A percentile compares a stretch with the other conserved stretches of the same genome.
Evolutionary conservation across 352 stramenopile genomes (phyloP).

Genomic region (Globisporangium megalacanthum): DNA sequence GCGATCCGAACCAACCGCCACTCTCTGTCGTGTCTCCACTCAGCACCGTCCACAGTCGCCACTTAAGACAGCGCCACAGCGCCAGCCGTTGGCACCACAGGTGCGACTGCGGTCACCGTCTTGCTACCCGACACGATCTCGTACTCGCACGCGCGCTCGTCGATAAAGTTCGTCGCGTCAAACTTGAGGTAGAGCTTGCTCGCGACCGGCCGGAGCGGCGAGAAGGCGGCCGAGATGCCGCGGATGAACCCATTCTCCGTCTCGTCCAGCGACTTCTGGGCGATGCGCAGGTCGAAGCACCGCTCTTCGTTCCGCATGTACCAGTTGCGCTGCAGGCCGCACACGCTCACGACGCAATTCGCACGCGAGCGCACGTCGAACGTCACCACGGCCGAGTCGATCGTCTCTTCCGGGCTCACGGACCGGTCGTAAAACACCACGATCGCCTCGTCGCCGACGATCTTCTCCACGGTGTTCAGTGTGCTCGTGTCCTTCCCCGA

Average conservation of each 20-base stretch:
- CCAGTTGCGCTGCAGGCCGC: conserved; percentile 54
- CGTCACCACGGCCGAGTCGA: conserved; percentile 56
- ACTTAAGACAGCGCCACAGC: conserved; percentile 5
- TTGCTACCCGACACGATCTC: conserved; percentile 64
- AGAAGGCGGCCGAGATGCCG: conserved; percentile 66
- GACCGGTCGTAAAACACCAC: conserved; percentile 63
- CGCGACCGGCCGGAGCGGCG: conserved; percentile 36
- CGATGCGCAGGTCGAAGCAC: conserved; percentile 71
- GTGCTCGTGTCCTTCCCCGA: conserved; percentile 17
- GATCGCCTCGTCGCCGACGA: conserved; percentile 57
- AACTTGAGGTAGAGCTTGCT: conserved; percentile 77
- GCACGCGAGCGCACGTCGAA: conserved; percentile 61
- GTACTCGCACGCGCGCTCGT: conserved; percentile 60
- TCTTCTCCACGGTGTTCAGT: conserved; percentile 41
- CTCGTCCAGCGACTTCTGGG: conserved; percentile 47
- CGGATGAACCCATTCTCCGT: conserved; percentile 56
- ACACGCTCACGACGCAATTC: conserved; percentile 77
- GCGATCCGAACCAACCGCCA: too few species aligned
- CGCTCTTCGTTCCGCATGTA: conserved; percentile 54
- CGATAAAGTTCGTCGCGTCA: conserved; percentile 70
- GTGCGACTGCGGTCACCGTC: conserved; percentile 22
- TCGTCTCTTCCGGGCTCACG: conserved; percentile 20
- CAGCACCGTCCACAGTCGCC: too few species aligned
- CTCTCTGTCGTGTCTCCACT: too few species aligned
- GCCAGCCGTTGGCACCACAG: background rate